These are phyloP conservation scores for Botryococcus braunii DNA, from an alignment of 163 green algal species.

Conservation along the genomic window DNA sequence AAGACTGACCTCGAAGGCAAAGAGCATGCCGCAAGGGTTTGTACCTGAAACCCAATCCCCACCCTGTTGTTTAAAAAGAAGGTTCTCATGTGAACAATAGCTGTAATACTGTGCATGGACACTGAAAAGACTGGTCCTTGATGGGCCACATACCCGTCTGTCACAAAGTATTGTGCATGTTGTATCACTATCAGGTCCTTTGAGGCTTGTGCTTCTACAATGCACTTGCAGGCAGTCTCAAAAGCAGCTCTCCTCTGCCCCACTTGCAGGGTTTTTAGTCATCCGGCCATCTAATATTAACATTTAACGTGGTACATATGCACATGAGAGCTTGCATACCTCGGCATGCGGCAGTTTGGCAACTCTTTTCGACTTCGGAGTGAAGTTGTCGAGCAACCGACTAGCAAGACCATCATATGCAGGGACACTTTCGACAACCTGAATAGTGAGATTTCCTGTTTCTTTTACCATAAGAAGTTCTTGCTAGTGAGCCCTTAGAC, in stretches of 20 bases:
- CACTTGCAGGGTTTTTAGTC: background rate
- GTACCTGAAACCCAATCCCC: too few species aligned
- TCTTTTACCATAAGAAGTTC: too few species aligned
- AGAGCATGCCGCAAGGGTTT: background rate
- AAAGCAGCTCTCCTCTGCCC: conserved; percentile 7
- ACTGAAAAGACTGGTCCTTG: background rate
- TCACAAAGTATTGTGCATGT: conserved; percentile 6
- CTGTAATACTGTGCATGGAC: too few species aligned
- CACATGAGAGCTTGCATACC: conserved; percentile 4
- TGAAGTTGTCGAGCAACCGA: conserved; percentile 14
- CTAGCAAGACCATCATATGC: too few species aligned
- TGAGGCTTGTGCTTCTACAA: background rate
- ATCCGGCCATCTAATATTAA: too few species aligned
- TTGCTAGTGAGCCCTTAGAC: too few species aligned
- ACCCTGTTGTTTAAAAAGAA: too few species aligned
- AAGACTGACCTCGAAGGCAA: too few species aligned
- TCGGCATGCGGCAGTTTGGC: conserved; percentile 10
- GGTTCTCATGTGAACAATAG: too few species aligned
- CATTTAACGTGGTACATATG: too few species aligned
- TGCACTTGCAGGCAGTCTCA: conserved; percentile 6
- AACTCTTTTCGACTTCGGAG: conserved; percentile 6
- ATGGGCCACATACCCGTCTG: background rate
- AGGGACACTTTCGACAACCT: too few species aligned
- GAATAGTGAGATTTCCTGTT: too few species aligned
- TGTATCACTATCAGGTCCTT: conserved; percentile 6